phyloP scores from a whole-genome alignment of 2,329 filamentous ascomycete species.

The Colletotrichum brevisporum region DNA sequence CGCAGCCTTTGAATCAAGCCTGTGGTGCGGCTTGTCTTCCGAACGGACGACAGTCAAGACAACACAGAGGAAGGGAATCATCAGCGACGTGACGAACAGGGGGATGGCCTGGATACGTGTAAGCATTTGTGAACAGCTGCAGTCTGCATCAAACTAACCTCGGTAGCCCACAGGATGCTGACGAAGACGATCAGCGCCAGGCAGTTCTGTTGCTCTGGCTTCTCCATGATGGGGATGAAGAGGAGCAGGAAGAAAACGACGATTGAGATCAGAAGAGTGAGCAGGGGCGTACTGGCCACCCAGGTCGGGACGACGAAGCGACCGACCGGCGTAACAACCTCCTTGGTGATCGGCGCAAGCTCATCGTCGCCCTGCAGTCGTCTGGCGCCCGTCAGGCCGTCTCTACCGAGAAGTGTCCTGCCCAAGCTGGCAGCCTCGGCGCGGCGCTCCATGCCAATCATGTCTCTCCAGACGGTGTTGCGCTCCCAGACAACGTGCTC shows the following conservation, averaged over 20 bases:
- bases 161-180: conserved; percentile 95
- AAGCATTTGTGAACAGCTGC: conserved; percentile 24
- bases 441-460: conserved; percentile 97
- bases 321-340: conserved; percentile 85
- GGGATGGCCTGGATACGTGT: conserved; percentile 80
- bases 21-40: conserved; percentile 67
- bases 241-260: conserved; percentile 82
- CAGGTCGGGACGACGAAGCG: conserved; percentile 82
- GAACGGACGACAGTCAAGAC: conserved; percentile 86
- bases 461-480: conserved; percentile 98
- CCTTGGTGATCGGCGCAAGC: conserved; percentile 72
- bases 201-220: conserved; percentile 94
- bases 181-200: conserved; percentile 94
- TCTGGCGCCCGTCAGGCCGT: conserved; percentile 76
- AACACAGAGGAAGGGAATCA: conserved; percentile 94
- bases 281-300: conserved; percentile 86
- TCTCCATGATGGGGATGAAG: conserved; percentile 84
- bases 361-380: conserved; percentile 89
- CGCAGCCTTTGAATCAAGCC: conserved; percentile 84
- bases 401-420: conserved; percentile 83
- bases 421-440: conserved; percentile 95
- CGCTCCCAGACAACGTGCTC: conserved; percentile 99
- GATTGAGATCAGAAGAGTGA: conserved; percentile 79
- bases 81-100: conserved; percentile 93
- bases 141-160: conserved; percentile 68